Evolutionary conservation across 371 early-diverging fungal species (phyloP).

Genomic region (Mortierella sp.): DNA sequence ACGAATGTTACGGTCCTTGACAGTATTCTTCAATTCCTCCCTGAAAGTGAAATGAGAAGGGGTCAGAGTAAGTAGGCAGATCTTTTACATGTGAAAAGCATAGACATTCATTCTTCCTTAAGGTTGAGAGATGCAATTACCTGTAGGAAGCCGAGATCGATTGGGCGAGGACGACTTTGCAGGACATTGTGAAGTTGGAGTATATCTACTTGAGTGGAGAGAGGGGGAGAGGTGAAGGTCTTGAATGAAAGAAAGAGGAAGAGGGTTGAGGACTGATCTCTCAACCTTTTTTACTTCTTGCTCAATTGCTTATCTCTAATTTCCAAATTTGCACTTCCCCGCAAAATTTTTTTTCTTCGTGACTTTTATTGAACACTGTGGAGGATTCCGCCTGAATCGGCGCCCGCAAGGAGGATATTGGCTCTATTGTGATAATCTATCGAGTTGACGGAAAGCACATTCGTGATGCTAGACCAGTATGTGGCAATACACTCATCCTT

Average conservation of each 20-base stretch:
- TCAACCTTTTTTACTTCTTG: not conserved
- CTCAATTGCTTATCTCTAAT: not conserved
- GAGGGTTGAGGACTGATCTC: not conserved
- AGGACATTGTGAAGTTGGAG: constrained; percentile 50
- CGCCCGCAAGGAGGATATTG: constrained; percentile 15
- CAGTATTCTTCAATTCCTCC: constrained; percentile 84
- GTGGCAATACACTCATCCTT: constrained; percentile 11
- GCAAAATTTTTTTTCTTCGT: constrained; percentile 4
- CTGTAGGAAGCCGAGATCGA: constrained; percentile 72
- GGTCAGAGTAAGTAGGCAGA: not conserved
- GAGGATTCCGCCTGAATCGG: constrained; percentile 18
- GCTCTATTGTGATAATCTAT: constrained; percentile 21
- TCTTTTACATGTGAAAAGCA: not conserved
- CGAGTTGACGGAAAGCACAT: constrained; percentile 17
- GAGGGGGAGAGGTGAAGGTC: too few relatives aligned
- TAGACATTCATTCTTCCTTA: not conserved
- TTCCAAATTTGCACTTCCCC: constrained; percentile 3
- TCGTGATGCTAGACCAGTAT: constrained; percentile 15
- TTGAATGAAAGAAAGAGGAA: not conserved
- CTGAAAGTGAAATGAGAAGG: constrained; percentile 54
- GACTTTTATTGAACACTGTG: constrained; percentile 11
- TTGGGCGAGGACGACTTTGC: constrained; percentile 74
- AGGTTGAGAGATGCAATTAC: constrained; percentile 47
- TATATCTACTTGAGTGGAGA: not conserved
- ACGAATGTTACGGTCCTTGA: constrained; percentile 73